Evolutionary conservation across 2,329 filamentous ascomycete species (phyloP).

Genomic region (Elsinoe arachidis): DNA sequence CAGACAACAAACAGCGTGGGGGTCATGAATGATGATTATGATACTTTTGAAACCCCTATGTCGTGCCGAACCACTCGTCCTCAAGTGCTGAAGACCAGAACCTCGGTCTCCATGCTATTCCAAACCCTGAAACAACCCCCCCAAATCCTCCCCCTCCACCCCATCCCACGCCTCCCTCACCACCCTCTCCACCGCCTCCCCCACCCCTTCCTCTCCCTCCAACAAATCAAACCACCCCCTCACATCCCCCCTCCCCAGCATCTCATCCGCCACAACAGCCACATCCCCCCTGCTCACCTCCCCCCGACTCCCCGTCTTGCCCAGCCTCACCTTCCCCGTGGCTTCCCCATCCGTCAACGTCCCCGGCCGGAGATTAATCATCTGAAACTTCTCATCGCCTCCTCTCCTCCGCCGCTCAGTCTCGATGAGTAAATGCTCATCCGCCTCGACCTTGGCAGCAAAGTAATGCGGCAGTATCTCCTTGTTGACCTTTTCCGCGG

Average conservation of each 20-base stretch:
- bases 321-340: conserved; percentile 38
- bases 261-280: conserved; percentile 41
- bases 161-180: conserved; percentile 38
- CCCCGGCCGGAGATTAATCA: conserved; percentile 45
- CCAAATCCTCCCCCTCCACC: conserved; percentile 44
- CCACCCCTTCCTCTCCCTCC: conserved; percentile 40
- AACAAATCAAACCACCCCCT: conserved; percentile 48
- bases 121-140: conserved; percentile 28
- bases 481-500: conserved; percentile 39
- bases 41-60: no score
- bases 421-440: conserved; percentile 45
- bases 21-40: no score
- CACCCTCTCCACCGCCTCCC: conserved; percentile 39
- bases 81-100: neutral
- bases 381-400: conserved; percentile 33
- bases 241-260: conserved; percentile 41
- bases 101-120: neutral
- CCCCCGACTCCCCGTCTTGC: conserved; percentile 35
- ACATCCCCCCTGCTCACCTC: conserved; percentile 43
- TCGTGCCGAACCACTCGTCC: no score
- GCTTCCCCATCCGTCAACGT: conserved; percentile 40
- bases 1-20: no score
- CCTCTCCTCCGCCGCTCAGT: conserved; percentile 19
- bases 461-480: conserved; percentile 44
- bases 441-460: conserved; percentile 47